Conservation (phyloP, 768 basidiomycete species). For the Cyclocybe cylindracea region DNA sequence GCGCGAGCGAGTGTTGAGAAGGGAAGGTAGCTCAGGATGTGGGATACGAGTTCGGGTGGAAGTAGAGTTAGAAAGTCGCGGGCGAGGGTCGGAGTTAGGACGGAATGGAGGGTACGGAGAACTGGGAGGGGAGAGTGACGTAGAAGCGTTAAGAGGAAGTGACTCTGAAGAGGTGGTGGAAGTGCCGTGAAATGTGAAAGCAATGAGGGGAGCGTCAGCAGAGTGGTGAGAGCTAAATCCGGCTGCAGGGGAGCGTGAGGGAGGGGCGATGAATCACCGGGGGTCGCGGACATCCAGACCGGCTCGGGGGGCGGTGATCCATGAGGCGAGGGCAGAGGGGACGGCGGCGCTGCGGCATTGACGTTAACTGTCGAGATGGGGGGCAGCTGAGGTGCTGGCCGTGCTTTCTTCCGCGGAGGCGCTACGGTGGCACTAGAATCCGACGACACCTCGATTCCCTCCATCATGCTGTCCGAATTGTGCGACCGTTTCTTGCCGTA, state of each 20-base stretch:
- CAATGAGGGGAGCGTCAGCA: conserved; percentile 83
- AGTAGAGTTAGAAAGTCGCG: conserved; percentile 93
- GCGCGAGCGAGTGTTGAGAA: conserved; percentile 83
- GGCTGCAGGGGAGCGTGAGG: conserved; percentile 77
- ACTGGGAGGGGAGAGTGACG: conserved; percentile 92
- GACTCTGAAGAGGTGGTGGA: conserved; percentile 85
- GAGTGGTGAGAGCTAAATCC: conserved; percentile 78
- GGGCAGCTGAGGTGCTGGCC: conserved; percentile 52
- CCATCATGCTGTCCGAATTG: conserved; percentile 54
- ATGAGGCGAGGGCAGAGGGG: conserved; percentile 82
- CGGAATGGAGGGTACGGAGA: conserved; percentile 83
- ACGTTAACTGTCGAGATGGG: conserved; percentile 54
- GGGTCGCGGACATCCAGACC: conserved; percentile 81
- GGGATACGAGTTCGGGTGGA: conserved; percentile 90
- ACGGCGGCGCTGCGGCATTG: conserved; percentile 77
- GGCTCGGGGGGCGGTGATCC: conserved; percentile 75
- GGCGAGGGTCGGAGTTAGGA: conserved; percentile 87
- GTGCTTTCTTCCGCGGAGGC: conserved; percentile 78
- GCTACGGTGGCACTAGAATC: conserved; percentile 45
- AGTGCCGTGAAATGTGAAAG: conserved; percentile 79
- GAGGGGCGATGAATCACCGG: conserved; percentile 75
- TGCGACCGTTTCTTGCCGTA: conserved; percentile 86
- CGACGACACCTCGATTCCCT: conserved; percentile 45
- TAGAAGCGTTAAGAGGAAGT: conserved; percentile 89
- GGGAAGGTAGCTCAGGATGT: conserved; percentile 83